phyloP scores from a whole-genome alignment of 495 filamentous ascomycete genomes.

The Podospora sp. region DNA sequence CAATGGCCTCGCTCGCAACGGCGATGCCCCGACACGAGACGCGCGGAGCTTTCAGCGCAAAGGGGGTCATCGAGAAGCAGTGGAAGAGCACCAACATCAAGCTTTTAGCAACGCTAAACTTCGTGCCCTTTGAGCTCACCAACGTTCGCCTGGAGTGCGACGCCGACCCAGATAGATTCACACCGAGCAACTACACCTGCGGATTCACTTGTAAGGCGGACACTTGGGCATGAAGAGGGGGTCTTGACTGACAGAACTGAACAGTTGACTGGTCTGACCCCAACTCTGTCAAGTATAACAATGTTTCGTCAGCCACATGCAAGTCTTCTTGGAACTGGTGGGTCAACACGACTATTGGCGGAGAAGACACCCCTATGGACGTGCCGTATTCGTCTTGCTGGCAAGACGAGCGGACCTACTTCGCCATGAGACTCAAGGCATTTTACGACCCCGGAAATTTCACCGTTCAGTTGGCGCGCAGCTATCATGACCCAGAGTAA shows the following conservation, averaged over 20 bases:
- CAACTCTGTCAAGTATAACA: conserved; percentile 38
- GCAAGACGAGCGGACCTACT: conserved; percentile 21
- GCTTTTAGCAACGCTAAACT: conserved; percentile 28
- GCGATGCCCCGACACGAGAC: not conserved
- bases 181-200: conserved; percentile 24
- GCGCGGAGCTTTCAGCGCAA: not conserved
- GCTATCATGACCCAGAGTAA: conserved; percentile 37
- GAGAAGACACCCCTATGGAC: conserved; percentile 21
- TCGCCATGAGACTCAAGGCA: conserved; percentile 31
- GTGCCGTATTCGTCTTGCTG: conserved; percentile 28
- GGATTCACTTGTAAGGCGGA: conserved; percentile 30
- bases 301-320: conserved; percentile 33
- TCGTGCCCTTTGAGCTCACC: conserved; percentile 30
- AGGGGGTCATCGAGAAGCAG: not conserved
- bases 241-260: not conserved
- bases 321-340: conserved; percentile 36
- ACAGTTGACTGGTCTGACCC: conserved; percentile 41
- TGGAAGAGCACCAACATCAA: not conserved
- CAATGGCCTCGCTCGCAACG: not conserved
- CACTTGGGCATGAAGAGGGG: no score
- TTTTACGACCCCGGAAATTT: conserved; percentile 37
- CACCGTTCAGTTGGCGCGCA: conserved; percentile 35
- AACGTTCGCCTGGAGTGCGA: conserved; percentile 31
- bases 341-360: conserved; percentile 25
- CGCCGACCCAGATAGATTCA: conserved; percentile 4